These are phyloP conservation scores for Porpolomopsis calyptriformis DNA, from an alignment of 768 basidiomycete genomes.

Conservation along the genomic window DNA sequence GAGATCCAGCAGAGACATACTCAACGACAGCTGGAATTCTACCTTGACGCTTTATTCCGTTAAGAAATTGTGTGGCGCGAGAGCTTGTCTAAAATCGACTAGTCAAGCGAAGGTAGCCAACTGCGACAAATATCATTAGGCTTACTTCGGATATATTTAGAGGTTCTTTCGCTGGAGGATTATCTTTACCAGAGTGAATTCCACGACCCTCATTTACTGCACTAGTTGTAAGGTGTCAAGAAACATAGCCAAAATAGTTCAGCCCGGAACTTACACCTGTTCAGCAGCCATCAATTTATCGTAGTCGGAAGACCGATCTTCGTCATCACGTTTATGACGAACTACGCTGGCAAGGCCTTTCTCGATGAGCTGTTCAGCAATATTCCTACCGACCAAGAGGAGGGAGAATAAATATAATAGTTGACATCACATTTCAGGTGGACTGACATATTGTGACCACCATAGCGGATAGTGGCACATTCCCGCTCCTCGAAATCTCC, in stretches of 20 bases:
- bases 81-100: conserved; percentile 36
- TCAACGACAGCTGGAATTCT: conserved; percentile 80
- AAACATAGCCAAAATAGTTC: background rate
- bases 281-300: conserved; percentile 95
- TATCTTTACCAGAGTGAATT: conserved; percentile 88
- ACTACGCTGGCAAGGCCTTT: conserved; percentile 85
- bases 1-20: conserved; percentile 86
- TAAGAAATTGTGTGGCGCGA: conserved; percentile 81
- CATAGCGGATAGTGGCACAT: conserved; percentile 81
- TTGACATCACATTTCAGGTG: background rate
- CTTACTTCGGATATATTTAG: conserved; percentile 85
- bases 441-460: conserved; percentile 67
- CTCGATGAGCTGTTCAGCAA: conserved; percentile 89
- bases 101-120: conserved; percentile 6
- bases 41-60: conserved; percentile 84
- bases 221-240: conserved; percentile 28
- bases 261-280: conserved; percentile 50
- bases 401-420: conserved; percentile 5
- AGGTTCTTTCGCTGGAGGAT: conserved; percentile 66
- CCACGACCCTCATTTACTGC: conserved; percentile 72
- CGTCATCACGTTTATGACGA: conserved; percentile 89
- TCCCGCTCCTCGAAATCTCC: conserved; percentile 93
- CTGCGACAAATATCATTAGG: background rate
- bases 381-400: conserved; percentile 50
- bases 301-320: conserved; percentile 90